Percentiles rank a stretch among this genome's conserved stretches.
phyloP scores from a whole-genome alignment of 2,329 filamentous ascomycete species.

The Xylariaceae sp. region DNA sequence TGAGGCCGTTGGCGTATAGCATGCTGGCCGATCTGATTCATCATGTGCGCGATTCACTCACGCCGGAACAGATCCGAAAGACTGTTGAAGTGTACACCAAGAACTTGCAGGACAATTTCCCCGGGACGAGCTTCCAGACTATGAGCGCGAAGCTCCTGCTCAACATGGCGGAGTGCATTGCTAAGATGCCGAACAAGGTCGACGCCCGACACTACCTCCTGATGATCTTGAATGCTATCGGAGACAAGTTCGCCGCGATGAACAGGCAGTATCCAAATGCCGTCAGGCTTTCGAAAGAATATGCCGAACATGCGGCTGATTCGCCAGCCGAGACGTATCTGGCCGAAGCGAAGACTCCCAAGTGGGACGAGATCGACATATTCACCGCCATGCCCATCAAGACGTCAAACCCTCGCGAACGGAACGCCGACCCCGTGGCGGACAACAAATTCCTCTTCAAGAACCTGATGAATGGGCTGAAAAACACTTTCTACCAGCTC shows the following conservation, averaged over 20 bases:
- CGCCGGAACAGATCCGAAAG: constrained; percentile 84
- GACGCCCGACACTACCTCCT: constrained; percentile 94
- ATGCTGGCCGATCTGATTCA: constrained; percentile 98
- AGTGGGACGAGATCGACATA: constrained; percentile 98
- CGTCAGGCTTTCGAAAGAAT: constrained; percentile 80
- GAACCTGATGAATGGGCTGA: constrained; percentile 90
- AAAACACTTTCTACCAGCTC: constrained; percentile 93
- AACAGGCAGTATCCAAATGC: constrained; percentile 94
- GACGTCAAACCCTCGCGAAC: constrained; percentile 82
- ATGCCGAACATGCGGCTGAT: constrained; percentile 62
- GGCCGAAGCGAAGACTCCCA: constrained; percentile 75
- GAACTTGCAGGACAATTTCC: constrained; percentile 91
- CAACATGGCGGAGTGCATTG: constrained; percentile 98
- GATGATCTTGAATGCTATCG: constrained; percentile 96
- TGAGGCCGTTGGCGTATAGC: constrained; percentile 92
- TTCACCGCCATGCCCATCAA: constrained; percentile 96
- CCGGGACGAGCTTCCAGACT: constrained; percentile 96
- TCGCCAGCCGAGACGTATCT: constrained; percentile 69
- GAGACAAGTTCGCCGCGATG: constrained; percentile 97
- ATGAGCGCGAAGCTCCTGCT: constrained; percentile 97
- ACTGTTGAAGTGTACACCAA: constrained; percentile 97
- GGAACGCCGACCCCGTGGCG: constrained; percentile 80
- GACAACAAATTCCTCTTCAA: constrained; percentile 99
- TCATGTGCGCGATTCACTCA: constrained; percentile 85
- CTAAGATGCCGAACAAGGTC: constrained; percentile 85